Percentiles rank a stretch among this genome's conserved stretches.
These are phyloP conservation scores for Teunomyces aglyptinius DNA, from an alignment of 805 yeast genomes.

Conservation along the genomic window DNA sequence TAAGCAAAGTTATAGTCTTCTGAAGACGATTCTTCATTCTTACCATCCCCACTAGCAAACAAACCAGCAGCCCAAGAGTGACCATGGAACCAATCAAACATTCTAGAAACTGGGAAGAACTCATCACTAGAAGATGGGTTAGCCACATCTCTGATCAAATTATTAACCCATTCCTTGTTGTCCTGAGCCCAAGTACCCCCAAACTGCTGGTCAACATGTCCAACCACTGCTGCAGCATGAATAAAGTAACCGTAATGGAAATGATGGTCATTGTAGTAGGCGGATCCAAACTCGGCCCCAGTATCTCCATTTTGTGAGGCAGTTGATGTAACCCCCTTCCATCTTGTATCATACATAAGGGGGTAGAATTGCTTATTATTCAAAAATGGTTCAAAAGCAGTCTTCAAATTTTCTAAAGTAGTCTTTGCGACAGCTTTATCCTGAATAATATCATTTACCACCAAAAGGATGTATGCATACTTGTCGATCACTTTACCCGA, in stretches of 20 bases:
- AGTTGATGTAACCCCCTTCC: slow-evolving; percentile 55
- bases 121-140: slow-evolving; percentile 19
- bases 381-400: slow-evolving; percentile 42
- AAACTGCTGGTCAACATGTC: slow-evolving; percentile 54
- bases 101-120: slow-evolving; percentile 22
- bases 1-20: slow-evolving; percentile 26
- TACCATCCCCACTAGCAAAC: slow-evolving; percentile 18
- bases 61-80: slow-evolving; percentile 28
- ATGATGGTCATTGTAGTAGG: slow-evolving; percentile 82
- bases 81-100: slow-evolving; percentile 26
- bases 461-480: slow-evolving; percentile 54
- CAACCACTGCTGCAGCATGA: slow-evolving; percentile 80
- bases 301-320: slow-evolving; percentile 45
- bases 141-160: slow-evolving; percentile 25
- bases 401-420: slow-evolving; percentile 36
- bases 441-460: slow-evolving; percentile 47
- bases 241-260: slow-evolving; percentile 84
- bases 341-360: slow-evolving; percentile 54
- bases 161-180: slow-evolving; percentile 21
- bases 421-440: slow-evolving; percentile 38
- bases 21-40: slow-evolving; percentile 21
- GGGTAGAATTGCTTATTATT: slow-evolving; percentile 47
- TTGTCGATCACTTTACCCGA: slow-evolving; percentile 57
- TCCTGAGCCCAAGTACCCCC: slow-evolving; percentile 54
- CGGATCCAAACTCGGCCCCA: slow-evolving; percentile 63